Conservation (phyloP, 2,329 filamentous ascomycete species). For the Fusarium abutilonis region DNA sequence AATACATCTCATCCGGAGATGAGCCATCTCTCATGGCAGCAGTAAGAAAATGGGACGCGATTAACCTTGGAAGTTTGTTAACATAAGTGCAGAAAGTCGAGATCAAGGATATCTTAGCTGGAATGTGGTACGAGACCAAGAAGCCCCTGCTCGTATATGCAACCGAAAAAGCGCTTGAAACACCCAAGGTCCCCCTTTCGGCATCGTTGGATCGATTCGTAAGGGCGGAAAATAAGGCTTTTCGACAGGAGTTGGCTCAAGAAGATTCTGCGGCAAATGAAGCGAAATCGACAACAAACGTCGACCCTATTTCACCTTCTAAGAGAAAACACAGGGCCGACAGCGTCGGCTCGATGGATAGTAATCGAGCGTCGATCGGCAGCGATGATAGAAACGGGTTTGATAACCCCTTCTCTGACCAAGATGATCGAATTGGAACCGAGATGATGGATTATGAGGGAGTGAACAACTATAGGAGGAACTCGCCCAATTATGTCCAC, state of each 20-base stretch:
- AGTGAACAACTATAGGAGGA: slow-evolving; percentile 6
- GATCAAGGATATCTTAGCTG: slow-evolving; percentile 56
- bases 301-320: slow-evolving; percentile 57
- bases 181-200: slow-evolving; percentile 51
- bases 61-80: slow-evolving; percentile 5
- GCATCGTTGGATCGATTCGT: slow-evolving; percentile 57
- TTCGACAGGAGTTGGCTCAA: slow-evolving; percentile 59
- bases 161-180: slow-evolving; percentile 52
- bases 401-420: slow-evolving; percentile 47
- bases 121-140: slow-evolving; percentile 60
- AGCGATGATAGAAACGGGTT: slow-evolving; percentile 52
- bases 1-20: slow-evolving; percentile 53
- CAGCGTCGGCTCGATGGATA: slow-evolving; percentile 60
- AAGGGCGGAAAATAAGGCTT: slow-evolving; percentile 62
- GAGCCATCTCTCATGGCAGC: slow-evolving; percentile 58
- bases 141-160: slow-evolving; percentile 63
- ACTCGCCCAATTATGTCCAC: slow-evolving; percentile 22
- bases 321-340: slow-evolving; percentile 58
- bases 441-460: slow-evolving; percentile 44
- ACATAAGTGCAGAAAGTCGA: slow-evolving; percentile 56
- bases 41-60: slow-evolving; percentile 50
- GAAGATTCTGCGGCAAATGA: slow-evolving; percentile 47
- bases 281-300: slow-evolving; percentile 29
- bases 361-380: slow-evolving; percentile 56
- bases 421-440: slow-evolving; percentile 36